phyloP scores from a whole-genome alignment of 441 rosid genomes.

The Erodium chrysanthum region DNA sequence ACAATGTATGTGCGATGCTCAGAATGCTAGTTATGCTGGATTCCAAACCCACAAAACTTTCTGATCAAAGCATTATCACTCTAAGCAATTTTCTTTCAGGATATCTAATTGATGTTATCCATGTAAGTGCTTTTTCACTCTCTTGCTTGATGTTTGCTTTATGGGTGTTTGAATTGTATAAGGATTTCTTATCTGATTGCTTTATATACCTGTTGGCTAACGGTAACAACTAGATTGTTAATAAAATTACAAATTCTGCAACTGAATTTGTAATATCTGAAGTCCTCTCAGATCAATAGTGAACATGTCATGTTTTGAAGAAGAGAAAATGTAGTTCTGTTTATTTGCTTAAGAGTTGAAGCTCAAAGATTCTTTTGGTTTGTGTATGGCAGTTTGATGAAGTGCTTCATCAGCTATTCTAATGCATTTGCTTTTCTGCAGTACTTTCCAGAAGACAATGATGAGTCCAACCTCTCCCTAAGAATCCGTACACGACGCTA shows the following conservation, averaged over 20 bases:
- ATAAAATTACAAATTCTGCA: neutral
- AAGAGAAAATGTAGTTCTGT: neutral
- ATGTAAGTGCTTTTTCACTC: conserved; percentile 32
- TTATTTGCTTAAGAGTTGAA: neutral
- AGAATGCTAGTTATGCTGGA: conserved; percentile 53
- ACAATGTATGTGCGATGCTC: conserved; percentile 66
- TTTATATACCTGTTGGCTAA: neutral
- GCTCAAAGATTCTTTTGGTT: neutral
- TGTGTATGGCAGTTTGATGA: neutral
- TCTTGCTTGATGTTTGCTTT: conserved; percentile 5
- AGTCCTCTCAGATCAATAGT: neutral
- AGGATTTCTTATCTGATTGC: neutral
- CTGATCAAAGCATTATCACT: conserved; percentile 40
- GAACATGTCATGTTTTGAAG: neutral
- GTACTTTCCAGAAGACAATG: conserved; percentile 43
- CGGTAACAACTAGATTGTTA: neutral
- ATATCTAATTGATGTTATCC: conserved; percentile 49
- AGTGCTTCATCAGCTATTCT: neutral
- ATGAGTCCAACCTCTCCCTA: conserved; percentile 20
- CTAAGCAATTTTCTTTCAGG: conserved; percentile 45
- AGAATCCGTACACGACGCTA: conserved; percentile 25
- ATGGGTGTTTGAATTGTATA: neutral
- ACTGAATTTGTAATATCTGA: neutral
- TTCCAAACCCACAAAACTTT: conserved; percentile 59
- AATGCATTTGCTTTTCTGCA: conserved; percentile 26